phyloP scores from a whole-genome alignment of 345 rosid genomes.

The Acer negundo region DNA sequence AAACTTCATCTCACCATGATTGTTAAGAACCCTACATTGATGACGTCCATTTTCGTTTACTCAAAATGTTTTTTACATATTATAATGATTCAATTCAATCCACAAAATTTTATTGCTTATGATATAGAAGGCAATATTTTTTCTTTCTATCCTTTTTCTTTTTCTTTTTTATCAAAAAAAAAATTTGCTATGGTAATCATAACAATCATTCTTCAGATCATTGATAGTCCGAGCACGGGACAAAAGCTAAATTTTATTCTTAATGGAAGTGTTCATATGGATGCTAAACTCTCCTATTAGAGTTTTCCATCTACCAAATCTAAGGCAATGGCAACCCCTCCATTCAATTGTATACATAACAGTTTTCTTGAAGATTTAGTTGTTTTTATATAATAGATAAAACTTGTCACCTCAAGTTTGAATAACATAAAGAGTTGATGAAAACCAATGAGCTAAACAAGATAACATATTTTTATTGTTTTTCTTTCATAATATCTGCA shows the following conservation, averaged over 20 bases:
- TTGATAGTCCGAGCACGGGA: background rate
- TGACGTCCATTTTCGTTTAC: background rate
- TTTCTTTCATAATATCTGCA: background rate
- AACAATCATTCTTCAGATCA: background rate
- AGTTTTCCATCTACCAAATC: background rate
- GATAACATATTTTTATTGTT: background rate
- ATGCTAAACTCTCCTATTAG: constrained; percentile 1
- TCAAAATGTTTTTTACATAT: background rate
- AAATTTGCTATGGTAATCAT: background rate
- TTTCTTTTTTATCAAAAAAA: background rate
- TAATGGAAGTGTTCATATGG: background rate
- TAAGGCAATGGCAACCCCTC: background rate
- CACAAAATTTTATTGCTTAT: background rate
- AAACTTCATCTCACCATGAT: background rate
- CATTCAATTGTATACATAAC: background rate
- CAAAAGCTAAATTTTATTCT: background rate
- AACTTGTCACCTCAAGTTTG: background rate
- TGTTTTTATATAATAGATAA: background rate
- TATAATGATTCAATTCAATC: background rate
- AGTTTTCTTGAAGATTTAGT: background rate
- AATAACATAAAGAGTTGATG: constrained; percentile 1
- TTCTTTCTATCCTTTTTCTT: background rate
- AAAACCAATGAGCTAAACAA: background rate
- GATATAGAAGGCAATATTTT: background rate
- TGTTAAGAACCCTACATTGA: background rate